Conservation (phyloP, 805 yeast species). For the Pichia gijzeniarum region DNA sequence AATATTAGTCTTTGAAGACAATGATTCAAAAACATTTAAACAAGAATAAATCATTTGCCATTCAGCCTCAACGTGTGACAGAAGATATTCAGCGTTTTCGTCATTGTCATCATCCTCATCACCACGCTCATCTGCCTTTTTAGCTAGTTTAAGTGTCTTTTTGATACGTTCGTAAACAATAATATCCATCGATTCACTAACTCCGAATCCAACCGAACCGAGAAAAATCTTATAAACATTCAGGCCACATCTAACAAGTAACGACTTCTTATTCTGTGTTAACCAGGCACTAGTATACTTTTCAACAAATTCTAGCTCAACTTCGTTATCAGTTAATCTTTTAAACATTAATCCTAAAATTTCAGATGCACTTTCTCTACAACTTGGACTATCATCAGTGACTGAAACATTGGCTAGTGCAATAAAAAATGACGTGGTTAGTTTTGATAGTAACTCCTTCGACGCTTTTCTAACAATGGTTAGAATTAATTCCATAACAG, state of each 20-base stretch:
- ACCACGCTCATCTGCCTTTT: slow-evolving; percentile 33
- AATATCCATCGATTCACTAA: slow-evolving; percentile 20
- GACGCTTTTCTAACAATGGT: slow-evolving; percentile 62
- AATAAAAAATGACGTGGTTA: slow-evolving; percentile 75
- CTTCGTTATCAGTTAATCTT: slow-evolving; percentile 33
- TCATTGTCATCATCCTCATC: slow-evolving; percentile 23
- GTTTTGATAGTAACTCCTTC: slow-evolving; percentile 46
- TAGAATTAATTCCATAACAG: slow-evolving; percentile 83
- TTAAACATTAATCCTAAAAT: slow-evolving; percentile 50
- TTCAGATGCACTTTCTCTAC: slow-evolving; percentile 77
- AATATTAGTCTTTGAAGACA: slow-evolving; percentile 25
- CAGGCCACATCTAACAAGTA: slow-evolving; percentile 67
- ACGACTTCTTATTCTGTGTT: slow-evolving; percentile 41
- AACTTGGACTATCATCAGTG: slow-evolving; percentile 68
- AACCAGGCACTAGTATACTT: slow-evolving; percentile 57
- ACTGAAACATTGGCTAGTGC: slow-evolving; percentile 72
- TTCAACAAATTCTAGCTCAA: slow-evolving; percentile 31
- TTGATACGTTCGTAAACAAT: slow-evolving; percentile 24
- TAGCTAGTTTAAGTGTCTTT: slow-evolving; percentile 21
- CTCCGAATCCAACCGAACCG: slow-evolving; percentile 38
- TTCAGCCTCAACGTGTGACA: slow-evolving; percentile 24
- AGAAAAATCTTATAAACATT: slow-evolving; percentile 61
- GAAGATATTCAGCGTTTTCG: slow-evolving; percentile 30
- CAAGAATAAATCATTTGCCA: slow-evolving; percentile 80
- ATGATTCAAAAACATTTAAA: slow-evolving; percentile 36